A percentile compares a stretch with the other conserved stretches of the same genome.
phyloP scores from a whole-genome alignment of 768 basidiomycete genomes.

The Suillus variegatus region DNA sequence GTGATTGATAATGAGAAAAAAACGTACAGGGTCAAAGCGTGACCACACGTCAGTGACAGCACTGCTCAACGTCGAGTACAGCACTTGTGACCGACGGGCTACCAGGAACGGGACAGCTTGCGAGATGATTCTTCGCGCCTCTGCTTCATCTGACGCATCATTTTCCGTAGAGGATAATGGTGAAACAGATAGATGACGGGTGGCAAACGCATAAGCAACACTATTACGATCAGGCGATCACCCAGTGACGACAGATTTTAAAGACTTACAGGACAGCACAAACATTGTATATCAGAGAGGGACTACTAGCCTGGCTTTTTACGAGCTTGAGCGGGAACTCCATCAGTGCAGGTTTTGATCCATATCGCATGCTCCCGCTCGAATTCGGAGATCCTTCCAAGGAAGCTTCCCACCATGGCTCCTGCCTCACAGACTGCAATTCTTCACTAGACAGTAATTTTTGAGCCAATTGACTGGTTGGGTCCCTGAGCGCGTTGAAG shows the following conservation, averaged over 20 bases:
- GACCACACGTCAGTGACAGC: slow-evolving; percentile 70
- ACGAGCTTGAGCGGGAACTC: slow-evolving; percentile 47
- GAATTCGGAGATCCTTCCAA: slow-evolving; percentile 6
- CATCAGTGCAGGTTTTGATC: slow-evolving; percentile 45
- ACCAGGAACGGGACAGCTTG: slow-evolving; percentile 64
- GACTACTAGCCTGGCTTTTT: slow-evolving; percentile 36
- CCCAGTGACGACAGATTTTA: not conserved
- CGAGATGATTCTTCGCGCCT: slow-evolving; percentile 49
- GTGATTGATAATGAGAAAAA: not conserved
- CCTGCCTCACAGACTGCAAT: slow-evolving; percentile 45
- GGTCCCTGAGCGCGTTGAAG: slow-evolving; percentile 56
- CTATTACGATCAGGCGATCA: slow-evolving; percentile 35
- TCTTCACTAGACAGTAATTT: slow-evolving; percentile 61
- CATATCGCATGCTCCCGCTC: slow-evolving; percentile 27
- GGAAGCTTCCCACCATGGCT: slow-evolving; percentile 75
- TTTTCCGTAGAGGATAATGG: slow-evolving; percentile 48
- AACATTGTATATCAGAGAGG: slow-evolving; percentile 67
- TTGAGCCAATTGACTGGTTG: slow-evolving; percentile 59
- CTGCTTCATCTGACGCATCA: slow-evolving; percentile 44
- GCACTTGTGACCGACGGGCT: slow-evolving; percentile 57
- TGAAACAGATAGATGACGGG: slow-evolving; percentile 61
- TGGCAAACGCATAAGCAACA: slow-evolving; percentile 66
- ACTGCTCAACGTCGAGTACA: slow-evolving; percentile 50
- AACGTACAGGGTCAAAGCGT: slow-evolving; percentile 45
- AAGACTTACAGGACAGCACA: slow-evolving; percentile 62